A percentile compares a stretch with the other conserved stretches of the same genome.
Conservation (phyloP, 2,329 filamentous ascomycete species). For the Fusarium algeriense region DNA sequence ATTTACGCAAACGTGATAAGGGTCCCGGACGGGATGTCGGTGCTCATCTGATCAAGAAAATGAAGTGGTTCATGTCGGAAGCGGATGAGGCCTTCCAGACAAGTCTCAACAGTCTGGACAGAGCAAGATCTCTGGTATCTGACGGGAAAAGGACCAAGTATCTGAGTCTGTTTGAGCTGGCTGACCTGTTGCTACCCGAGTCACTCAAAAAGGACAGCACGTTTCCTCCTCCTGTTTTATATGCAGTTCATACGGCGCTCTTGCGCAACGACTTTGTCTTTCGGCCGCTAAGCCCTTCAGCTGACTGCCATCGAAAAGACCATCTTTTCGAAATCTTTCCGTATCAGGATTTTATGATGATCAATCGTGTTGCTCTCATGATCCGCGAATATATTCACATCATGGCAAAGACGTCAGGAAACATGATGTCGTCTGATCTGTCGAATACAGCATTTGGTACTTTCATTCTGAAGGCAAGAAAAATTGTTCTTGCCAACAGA, state of each 20-base stretch:
- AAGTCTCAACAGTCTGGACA: conserved; percentile 62
- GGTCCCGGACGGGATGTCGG: conserved; percentile 61
- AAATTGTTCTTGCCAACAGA: conserved; percentile 65
- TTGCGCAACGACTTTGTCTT: conserved; percentile 71
- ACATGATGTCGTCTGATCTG: conserved; percentile 35
- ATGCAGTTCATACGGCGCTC: conserved; percentile 77
- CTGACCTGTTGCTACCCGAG: conserved; percentile 57
- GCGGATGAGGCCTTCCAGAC: conserved; percentile 61
- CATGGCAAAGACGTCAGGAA: conserved; percentile 29
- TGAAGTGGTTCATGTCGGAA: conserved; percentile 59
- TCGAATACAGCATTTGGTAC: conserved; percentile 48
- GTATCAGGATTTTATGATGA: conserved; percentile 45
- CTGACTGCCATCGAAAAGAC: conserved; percentile 61
- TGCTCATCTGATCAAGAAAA: conserved; percentile 59
- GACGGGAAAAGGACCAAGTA: conserved; percentile 55
- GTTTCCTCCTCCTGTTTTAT: conserved; percentile 65
- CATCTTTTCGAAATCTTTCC: conserved; percentile 71
- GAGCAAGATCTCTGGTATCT: conserved; percentile 57
- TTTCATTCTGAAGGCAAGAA: conserved; percentile 65
- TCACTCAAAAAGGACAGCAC: conserved; percentile 52
- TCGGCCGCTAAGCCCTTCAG: conserved; percentile 62
- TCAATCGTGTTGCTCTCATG: conserved; percentile 50
- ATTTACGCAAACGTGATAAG: conserved; percentile 50
- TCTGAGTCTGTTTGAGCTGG: conserved; percentile 65
- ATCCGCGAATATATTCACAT: conserved; percentile 51